These are phyloP conservation scores for Picochlorum sp. DNA, from an alignment of 139 green algal species.

Conservation along the genomic window DNA sequence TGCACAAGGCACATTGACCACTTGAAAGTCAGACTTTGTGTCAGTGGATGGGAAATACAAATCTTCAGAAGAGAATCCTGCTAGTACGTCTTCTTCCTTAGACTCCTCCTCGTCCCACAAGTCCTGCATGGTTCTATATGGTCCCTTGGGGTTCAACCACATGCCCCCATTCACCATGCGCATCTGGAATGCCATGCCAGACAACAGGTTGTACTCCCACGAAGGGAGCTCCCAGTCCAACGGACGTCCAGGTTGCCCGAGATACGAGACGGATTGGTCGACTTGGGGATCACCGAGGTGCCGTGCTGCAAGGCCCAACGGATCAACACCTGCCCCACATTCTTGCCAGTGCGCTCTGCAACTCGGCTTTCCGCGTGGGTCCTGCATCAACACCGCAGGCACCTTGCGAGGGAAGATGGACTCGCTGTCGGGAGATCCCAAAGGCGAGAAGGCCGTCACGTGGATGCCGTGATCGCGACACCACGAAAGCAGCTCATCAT, in stretches of 20 bases:
- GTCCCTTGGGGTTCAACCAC: slow-evolving; percentile 51
- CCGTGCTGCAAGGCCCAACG: slow-evolving; percentile 83
- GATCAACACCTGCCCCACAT: slow-evolving; percentile 73
- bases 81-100: too few relatives aligned
- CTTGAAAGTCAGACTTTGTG: not conserved
- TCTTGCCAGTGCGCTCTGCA: slow-evolving; percentile 45
- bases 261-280: slow-evolving; percentile 60
- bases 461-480: slow-evolving; percentile 52
- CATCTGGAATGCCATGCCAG: slow-evolving; percentile 42
- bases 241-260: slow-evolving; percentile 70
- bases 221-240: slow-evolving; percentile 48
- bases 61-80: not conserved
- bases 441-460: slow-evolving; percentile 81
- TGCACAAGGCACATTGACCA: slow-evolving; percentile 5
- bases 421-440: slow-evolving; percentile 74
- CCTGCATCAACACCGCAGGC: slow-evolving; percentile 45
- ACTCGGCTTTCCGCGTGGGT: slow-evolving; percentile 48
- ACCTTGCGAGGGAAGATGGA: slow-evolving; percentile 53
- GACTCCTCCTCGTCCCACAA: slow-evolving; percentile 66
- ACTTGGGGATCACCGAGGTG: slow-evolving; percentile 86
- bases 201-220: slow-evolving; percentile 50
- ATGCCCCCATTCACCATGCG: slow-evolving; percentile 66
- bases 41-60: not conserved
- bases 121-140: slow-evolving; percentile 66
- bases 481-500: slow-evolving; percentile 59